Percentiles rank a stretch among this genome's conserved stretches.
These are phyloP conservation scores for Bruguiera parviflora DNA, from an alignment of 345 rosid genomes.

Conservation along the genomic window DNA sequence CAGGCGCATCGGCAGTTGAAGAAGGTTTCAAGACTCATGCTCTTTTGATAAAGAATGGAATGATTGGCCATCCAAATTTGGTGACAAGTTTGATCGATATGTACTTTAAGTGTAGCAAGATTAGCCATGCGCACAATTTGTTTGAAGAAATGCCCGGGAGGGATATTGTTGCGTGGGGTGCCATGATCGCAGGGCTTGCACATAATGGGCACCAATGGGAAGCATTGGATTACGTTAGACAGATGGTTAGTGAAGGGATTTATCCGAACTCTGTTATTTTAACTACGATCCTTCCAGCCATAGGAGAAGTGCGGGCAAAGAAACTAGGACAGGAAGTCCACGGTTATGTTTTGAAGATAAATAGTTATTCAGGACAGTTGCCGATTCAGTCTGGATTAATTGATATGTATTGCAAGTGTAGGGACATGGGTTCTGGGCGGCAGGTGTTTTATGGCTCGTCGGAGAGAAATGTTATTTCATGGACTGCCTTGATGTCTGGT, in stretches of 20 bases:
- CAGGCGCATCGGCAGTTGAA: conserved; percentile 66
- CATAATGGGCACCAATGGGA: conserved; percentile 63
- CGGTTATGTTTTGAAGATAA: conserved; percentile 56
- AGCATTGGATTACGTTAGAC: conserved; percentile 58
- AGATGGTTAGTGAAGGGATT: conserved; percentile 60
- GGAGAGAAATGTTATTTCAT: conserved; percentile 68
- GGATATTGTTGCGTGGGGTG: conserved; percentile 79
- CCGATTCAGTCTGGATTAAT: conserved; percentile 66
- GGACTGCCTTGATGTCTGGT: conserved; percentile 91
- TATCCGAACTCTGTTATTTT: conserved; percentile 68
- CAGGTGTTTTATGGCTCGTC: conserved; percentile 57
- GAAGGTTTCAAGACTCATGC: conserved; percentile 77
- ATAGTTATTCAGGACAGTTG: conserved; percentile 41
- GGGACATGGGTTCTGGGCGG: conserved; percentile 63
- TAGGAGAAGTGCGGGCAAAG: conserved; percentile 57
- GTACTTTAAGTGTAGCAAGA: conserved; percentile 78
- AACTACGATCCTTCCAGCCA: conserved; percentile 58
- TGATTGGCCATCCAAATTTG: conserved; percentile 47
- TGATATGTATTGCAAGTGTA: conserved; percentile 88
- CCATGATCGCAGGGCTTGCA: conserved; percentile 77
- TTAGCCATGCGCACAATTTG: conserved; percentile 49
- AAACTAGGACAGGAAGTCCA: conserved; percentile 74
- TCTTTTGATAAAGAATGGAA: conserved; percentile 64
- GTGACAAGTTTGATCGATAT: conserved; percentile 69
- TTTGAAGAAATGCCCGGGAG: conserved; percentile 67